Evolutionary conservation across 495 filamentous ascomycete genomes (phyloP), one percentile per base, ranked within the genome.

Genomic region (Aspergillus leporis): DNA sequence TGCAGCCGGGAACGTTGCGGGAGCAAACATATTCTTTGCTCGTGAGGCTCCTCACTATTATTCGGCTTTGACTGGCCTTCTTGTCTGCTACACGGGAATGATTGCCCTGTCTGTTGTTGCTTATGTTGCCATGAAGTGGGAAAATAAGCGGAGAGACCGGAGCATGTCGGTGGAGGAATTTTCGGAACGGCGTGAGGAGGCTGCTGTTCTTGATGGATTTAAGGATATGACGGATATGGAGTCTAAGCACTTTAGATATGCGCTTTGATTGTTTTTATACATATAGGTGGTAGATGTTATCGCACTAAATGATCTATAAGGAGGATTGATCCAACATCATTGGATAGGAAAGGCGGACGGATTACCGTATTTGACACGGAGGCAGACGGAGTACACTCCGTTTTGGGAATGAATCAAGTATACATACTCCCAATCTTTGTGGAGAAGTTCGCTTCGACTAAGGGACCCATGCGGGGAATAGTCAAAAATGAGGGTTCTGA

Each of bases 191-290:
- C 68, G 64, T 7, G 58, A 60, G 13, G 60, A 66, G 46, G 49
- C 58, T 16, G 73, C 68, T n/a, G 65, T 75, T 45, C 34, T 73
- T 38, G 73, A 77, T 63, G 71, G 73, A 5, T 81, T 79, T 53
- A 74, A 72, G 30, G 76, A 81, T 62, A 57, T 81, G 61, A 81
- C 78, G 4, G 78, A 81, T 63, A 78, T 70, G 63, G 63, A 80
- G 62, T 74, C 77, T 16, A 73, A 73, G 58, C 61, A 74, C 52
- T 78, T 81, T 53, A 63, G 74, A 51, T 80, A 80, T 66, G 74
- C 63, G 25, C 66, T 75, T 61, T 74, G 32, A 66, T 4, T 8
- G 10, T n/a, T n/a, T n/a, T n/a, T 47, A 23, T 19, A 47, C 7
- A 47, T 21, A 23, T 10, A n/a, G 2, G 21, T 23, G 3, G 21